A percentile compares a stretch with the other conserved stretches of the same genome.
Evolutionary conservation across 73 alveolate species (phyloP).

Genomic region (Blepharisma stoltei): DNA sequence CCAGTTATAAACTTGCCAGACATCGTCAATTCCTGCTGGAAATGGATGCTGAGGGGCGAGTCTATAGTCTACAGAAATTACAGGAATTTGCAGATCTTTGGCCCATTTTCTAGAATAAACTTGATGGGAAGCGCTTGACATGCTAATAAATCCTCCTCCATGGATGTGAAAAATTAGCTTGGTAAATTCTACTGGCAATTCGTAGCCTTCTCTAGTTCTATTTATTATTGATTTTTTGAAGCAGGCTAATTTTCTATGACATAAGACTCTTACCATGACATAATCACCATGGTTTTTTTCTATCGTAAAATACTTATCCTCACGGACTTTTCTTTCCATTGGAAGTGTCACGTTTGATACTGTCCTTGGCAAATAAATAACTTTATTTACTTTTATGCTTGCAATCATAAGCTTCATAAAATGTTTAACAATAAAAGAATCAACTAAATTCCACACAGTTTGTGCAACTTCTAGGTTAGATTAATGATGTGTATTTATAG

Average conservation of each 20-base stretch:
- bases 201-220: too few relatives aligned
- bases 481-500: too few relatives aligned
- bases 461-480: slow-evolving; percentile 13
- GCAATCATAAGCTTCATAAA: slow-evolving; percentile 31
- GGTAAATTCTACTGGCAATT: neutral
- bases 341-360: slow-evolving; percentile 7
- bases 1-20: slow-evolving; percentile 84
- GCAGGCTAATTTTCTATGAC: too few relatives aligned
- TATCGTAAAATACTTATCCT: neutral
- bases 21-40: slow-evolving; percentile 91
- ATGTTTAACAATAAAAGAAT: slow-evolving; percentile 28
- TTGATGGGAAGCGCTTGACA: slow-evolving; percentile 85
- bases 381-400: slow-evolving; percentile 19
- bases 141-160: slow-evolving; percentile 95
- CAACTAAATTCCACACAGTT: slow-evolving; percentile 42
- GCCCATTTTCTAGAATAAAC: slow-evolving; percentile 83
- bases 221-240: too few relatives aligned
- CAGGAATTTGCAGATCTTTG: slow-evolving; percentile 71
- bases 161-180: slow-evolving; percentile 78
- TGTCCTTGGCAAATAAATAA: slow-evolving; percentile 32
- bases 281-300: too few relatives aligned
- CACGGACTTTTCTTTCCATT: neutral
- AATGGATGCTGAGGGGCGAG: slow-evolving; percentile 83
- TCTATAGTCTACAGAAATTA: slow-evolving; percentile 88
- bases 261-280: too few relatives aligned